phyloP scores from a whole-genome alignment of 2,329 filamentous ascomycete genomes.

The Aspergillus sojae region DNA sequence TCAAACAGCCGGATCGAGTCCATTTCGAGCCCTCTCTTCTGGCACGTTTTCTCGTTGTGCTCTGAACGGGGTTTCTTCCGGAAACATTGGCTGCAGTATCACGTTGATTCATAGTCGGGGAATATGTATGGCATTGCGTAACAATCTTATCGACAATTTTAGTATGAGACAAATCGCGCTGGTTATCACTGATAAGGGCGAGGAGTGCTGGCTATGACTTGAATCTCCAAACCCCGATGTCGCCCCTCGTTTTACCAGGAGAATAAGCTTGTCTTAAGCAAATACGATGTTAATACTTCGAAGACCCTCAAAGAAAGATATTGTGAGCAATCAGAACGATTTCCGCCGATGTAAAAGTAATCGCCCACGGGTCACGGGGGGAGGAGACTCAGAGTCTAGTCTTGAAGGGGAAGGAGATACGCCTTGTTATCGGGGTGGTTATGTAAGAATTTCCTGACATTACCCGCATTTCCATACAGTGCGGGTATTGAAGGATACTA shows the following conservation, averaged over 20 bases:
- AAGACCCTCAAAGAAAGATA: neutral
- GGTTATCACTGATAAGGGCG: constrained; percentile 5
- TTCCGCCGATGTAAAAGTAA: neutral
- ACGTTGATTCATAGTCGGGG: constrained; percentile 7
- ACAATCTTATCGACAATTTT: neutral
- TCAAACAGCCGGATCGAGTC: constrained; percentile 45
- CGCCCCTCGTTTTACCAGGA: neutral
- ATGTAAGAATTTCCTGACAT: constrained; percentile 4
- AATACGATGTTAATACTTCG: neutral
- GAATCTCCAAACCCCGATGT: neutral
- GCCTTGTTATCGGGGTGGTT: constrained; percentile 15
- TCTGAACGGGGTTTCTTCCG: neutral
- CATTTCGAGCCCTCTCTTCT: constrained; percentile 35
- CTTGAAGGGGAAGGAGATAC: constrained; percentile 25
- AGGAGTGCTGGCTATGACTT: no score
- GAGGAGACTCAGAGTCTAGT: constrained; percentile 15
- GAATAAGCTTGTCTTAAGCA: neutral
- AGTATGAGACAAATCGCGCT: neutral
- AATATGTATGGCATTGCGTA: neutral
- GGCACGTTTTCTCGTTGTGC: constrained; percentile 21
- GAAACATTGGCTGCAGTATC: neutral
- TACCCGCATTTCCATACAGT: neutral
- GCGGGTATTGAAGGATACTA: no score
- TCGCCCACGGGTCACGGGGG: neutral
- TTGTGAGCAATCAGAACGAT: neutral